phyloP scores from a whole-genome alignment of 441 rosid genomes.

The Pelargonium fulgidum region DNA sequence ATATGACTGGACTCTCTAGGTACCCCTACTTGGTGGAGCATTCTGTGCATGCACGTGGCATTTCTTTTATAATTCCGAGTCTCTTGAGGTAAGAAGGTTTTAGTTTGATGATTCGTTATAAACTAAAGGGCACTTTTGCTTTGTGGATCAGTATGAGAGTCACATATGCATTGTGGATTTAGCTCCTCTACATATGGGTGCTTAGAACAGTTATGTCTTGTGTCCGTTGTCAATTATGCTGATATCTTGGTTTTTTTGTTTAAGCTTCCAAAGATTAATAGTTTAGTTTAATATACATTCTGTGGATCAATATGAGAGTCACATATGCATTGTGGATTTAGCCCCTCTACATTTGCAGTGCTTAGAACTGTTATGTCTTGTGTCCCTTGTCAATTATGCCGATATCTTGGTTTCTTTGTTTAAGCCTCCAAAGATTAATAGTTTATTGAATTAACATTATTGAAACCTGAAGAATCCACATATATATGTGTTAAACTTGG shows the following conservation, averaged over 20 bases:
- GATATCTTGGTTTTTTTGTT: no score
- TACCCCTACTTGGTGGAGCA: slow-evolving; percentile 91
- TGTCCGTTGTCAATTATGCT: no score
- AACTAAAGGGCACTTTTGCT: not conserved
- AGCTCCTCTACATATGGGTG: no score
- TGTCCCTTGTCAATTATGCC: no score
- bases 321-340: not conserved
- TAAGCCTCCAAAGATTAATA: not conserved
- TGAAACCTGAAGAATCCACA: no score
- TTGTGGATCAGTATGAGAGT: not conserved
- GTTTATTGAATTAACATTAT: no score
- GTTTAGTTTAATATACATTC: no score
- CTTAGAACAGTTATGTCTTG: no score
- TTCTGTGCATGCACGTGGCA: slow-evolving; percentile 96
- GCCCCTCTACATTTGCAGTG: not conserved
- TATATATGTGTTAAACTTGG: no score
- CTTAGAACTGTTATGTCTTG: not conserved
- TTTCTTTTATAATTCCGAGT: slow-evolving; percentile 86
- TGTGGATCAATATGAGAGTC: not conserved
- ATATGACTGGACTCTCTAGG: slow-evolving; percentile 32
- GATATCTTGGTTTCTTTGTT: not conserved
- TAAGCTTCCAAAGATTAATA: not conserved
- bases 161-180: no score
- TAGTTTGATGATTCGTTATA: not conserved
- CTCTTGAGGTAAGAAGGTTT: slow-evolving; percentile 61